Evolutionary conservation across 768 basidiomycete species (phyloP).

Genomic region (Termitomyces eurrhizus): DNA sequence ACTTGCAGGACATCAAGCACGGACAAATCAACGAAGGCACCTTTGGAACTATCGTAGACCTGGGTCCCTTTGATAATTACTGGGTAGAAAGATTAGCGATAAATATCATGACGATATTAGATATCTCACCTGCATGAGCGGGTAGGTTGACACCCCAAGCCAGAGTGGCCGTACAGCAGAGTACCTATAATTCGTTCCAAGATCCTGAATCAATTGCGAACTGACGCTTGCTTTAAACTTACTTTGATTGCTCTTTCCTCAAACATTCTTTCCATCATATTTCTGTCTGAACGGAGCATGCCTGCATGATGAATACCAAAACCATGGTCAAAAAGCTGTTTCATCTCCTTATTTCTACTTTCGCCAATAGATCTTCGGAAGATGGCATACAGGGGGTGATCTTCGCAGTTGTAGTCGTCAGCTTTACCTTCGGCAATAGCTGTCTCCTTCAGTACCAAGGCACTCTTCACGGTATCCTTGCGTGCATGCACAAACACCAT

Average conservation of each 20-base stretch:
- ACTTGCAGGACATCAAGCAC: conserved; percentile 96
- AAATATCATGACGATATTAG: conserved; percentile 9
- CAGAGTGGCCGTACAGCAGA: conserved; percentile 96
- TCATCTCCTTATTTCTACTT: conserved; percentile 96
- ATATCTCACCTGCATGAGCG: conserved; percentile 79
- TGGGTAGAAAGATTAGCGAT: conserved; percentile 22
- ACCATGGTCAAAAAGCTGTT: conserved; percentile 83
- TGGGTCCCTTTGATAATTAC: conserved; percentile 98
- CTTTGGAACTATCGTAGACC: conserved; percentile 87
- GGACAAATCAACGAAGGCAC: conserved; percentile 88
- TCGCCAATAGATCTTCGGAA: conserved; percentile 77
- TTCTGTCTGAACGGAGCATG: conserved; percentile 92
- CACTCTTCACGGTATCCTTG: conserved; percentile 96
- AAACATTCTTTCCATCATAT: conserved; percentile 94
- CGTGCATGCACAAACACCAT: conserved; percentile 99
- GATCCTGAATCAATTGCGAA: background rate
- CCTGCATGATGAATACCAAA: conserved; percentile 99
- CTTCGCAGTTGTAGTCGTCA: conserved; percentile 78
- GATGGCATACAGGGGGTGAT: conserved; percentile 72
- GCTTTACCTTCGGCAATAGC: conserved; percentile 64
- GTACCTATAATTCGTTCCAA: conserved; percentile 52
- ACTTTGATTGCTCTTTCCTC: conserved; percentile 91
- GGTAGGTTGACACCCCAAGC: conserved; percentile 99
- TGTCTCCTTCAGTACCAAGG: conserved; percentile 74
- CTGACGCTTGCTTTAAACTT: background rate